Evolutionary conservation across 495 filamentous ascomycete genomes (phyloP), one percentile per base, ranked within the genome.

Genomic region (Hamigera avellanea): DNA sequence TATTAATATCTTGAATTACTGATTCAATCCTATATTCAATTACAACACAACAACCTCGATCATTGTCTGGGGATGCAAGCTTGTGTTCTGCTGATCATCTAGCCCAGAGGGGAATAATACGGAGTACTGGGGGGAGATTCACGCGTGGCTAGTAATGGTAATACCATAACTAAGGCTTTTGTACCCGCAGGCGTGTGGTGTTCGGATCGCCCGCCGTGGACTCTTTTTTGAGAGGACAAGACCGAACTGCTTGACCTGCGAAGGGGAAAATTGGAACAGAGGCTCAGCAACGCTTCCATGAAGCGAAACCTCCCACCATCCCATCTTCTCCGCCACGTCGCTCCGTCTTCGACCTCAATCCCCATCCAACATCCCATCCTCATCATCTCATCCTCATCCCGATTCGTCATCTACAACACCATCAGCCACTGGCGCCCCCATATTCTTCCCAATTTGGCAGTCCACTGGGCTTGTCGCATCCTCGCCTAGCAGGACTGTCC

Each of bases 261-360:
- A 30, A 14, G 14, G 27, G 27, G 27, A 30, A 30, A 30, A 30
- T 30, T 30, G 27, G 27, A n/a, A 6, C 27, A 36, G 21, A 23
- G 21, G 21, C 21, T 23, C 21, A 23, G 9, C 21, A 9, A 4
- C 9, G 4, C 21, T 23, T 23, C 21, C 21, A 5, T 23, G 4
- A 4, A 4, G 9, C 9, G 21, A 23, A 23, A 23, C 21, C 21
- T 9, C 4, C 21, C 21, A 23, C 18, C 27, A 26, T 41, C 38
- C 29, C 33, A 35, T 44, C 37, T 43, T 41, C 35, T 45, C 42
- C 28, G 26, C 39, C 28, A 33, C 28, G 28, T 32, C 49, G 13
- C 41, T 15, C 34, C 9, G 37, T 37, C 37, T 34, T 28, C 33
- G 36, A 38, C 35, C 36, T 28, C 12, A 43, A 42, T 27, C 41